phyloP scores from a whole-genome alignment of 495 filamentous ascomycete species.

The Annulohypoxylon stygium region DNA sequence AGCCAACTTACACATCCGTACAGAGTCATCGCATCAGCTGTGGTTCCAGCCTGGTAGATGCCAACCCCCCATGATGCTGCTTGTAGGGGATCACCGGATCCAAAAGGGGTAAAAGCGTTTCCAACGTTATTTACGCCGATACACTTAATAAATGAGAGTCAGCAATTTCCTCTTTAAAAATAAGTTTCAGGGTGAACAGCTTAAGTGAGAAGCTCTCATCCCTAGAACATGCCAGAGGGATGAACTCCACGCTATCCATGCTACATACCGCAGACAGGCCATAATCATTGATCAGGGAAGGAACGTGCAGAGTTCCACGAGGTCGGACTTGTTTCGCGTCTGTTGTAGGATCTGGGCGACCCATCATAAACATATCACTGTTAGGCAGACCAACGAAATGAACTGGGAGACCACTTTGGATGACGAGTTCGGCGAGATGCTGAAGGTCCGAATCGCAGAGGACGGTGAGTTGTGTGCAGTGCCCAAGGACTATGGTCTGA shows the following conservation, averaged over 20 bases:
- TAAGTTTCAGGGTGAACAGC: not conserved
- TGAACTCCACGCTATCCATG: not conserved
- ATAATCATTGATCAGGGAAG: slow-evolving; percentile 72
- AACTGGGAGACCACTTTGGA: slow-evolving; percentile 64
- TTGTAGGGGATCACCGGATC: slow-evolving; percentile 75
- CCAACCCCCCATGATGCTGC: slow-evolving; percentile 75
- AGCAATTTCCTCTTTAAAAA: not conserved
- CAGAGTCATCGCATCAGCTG: slow-evolving; percentile 68
- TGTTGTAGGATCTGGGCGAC: slow-evolving; percentile 54
- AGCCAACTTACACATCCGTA: slow-evolving; percentile 73
- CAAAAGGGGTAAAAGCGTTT: slow-evolving; percentile 82
- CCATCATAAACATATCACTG: slow-evolving; percentile 82
- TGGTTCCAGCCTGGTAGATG: slow-evolving; percentile 75
- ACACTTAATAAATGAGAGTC: slow-evolving; percentile 43
- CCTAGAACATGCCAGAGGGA: not conserved
- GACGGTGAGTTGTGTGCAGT: slow-evolving; percentile 77
- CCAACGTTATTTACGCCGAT: slow-evolving; percentile 83
- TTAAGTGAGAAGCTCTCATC: not conserved
- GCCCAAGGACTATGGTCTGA: slow-evolving; percentile 73
- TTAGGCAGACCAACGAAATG: slow-evolving; percentile 79
- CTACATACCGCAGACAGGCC: slow-evolving; percentile 60
- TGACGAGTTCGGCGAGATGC: slow-evolving; percentile 60
- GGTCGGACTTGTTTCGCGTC: slow-evolving; percentile 50
- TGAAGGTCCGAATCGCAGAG: slow-evolving; percentile 65
- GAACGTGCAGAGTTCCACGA: slow-evolving; percentile 73